Evolutionary conservation across 2,329 filamentous ascomycete genomes (phyloP), one percentile per base, ranked within the genome.

Genomic region (Ophiostoma montium): DNA sequence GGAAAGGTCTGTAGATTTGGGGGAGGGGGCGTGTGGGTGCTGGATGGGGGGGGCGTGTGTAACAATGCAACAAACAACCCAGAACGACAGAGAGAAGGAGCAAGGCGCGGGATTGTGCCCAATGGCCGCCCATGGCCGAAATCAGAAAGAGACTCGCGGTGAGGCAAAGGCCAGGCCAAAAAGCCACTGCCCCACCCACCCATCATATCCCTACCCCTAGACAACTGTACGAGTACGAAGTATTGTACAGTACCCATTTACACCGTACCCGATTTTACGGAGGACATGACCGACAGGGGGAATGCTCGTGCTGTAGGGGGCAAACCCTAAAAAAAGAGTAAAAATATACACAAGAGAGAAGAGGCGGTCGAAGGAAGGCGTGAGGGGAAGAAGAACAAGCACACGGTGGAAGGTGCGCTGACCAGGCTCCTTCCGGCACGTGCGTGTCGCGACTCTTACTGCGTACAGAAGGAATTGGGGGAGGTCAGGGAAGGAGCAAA

Each of bases 91-190:
- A 46, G 31, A 30, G 46, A 43, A 43, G 43, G 39, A 39, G 21
- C 50, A 47, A 50, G 54, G 55, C 53, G 55, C 48, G 54, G 50
- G 56, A 56, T 57, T 52, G 47, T 30, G 44, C 23, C 23, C 23
- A 27, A 27, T 38, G 48, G n/a, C n/a, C n/a, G n/a, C 44, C 43
- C 47, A 53, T 52, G 52, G 49, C 42, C 48, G 46, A 54, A 48
- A 49, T 41, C 21, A 49, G 39, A 46, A 47, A 47, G 31, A 54
- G 52, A 57, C 47, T 57, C 56, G 55, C 56, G 56, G 56, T 57
- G 56, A 57, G 53, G 50, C 53, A 53, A 52, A 53, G 21, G 16
- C 35, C 16, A 38, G 21, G 38, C 38, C 15, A 41, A 27, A 41
- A 5, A 30, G 39, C 15, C 50, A 51, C 39, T 19, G 39, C 47